Percentiles rank a stretch among this genome's conserved stretches.
These are phyloP conservation scores for Boletus sp. DNA, from an alignment of 768 basidiomycete species.

Conservation along the genomic window DNA sequence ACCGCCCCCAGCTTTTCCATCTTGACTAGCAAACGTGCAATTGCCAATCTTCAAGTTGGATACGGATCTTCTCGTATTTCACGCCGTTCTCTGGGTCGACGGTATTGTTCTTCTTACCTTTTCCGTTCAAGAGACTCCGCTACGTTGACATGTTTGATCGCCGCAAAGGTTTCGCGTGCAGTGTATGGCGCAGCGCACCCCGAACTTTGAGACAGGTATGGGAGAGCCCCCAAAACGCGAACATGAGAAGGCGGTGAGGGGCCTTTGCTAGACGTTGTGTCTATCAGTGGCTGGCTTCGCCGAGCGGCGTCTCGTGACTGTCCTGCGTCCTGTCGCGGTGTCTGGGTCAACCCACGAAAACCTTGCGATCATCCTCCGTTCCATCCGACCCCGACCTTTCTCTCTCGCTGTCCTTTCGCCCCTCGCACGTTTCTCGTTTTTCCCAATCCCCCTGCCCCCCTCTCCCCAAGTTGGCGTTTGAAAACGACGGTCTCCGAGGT, in stretches of 20 bases:
- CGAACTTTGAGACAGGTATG: not conserved
- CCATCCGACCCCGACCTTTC: not conserved
- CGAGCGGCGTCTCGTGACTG: not conserved
- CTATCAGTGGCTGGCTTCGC: not conserved
- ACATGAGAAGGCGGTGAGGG: not conserved
- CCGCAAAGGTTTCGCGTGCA: not conserved
- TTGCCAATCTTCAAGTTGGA: conserved; percentile 7
- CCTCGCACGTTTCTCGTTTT: not conserved
- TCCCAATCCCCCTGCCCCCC: not conserved
- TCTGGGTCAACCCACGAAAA: not conserved
- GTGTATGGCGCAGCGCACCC: not conserved
- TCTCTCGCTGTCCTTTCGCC: not conserved
- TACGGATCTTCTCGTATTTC: not conserved
- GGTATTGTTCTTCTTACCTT: conserved; percentile 5
- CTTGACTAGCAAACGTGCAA: not conserved
- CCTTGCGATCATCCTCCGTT: not conserved
- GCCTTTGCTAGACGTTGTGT: not conserved
- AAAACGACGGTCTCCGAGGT: not conserved
- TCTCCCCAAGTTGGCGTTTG: too few species aligned
- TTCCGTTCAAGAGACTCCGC: not conserved
- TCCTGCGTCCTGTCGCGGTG: not conserved
- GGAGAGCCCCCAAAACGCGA: not conserved
- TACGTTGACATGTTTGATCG: conserved; percentile 2
- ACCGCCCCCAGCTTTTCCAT: not conserved
- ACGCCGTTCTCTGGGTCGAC: not conserved